A percentile compares a stretch with the other conserved stretches of the same genome.
Evolutionary conservation across 305 asterid genomes (phyloP).

Genomic region (Caryopteris hybrid): DNA sequence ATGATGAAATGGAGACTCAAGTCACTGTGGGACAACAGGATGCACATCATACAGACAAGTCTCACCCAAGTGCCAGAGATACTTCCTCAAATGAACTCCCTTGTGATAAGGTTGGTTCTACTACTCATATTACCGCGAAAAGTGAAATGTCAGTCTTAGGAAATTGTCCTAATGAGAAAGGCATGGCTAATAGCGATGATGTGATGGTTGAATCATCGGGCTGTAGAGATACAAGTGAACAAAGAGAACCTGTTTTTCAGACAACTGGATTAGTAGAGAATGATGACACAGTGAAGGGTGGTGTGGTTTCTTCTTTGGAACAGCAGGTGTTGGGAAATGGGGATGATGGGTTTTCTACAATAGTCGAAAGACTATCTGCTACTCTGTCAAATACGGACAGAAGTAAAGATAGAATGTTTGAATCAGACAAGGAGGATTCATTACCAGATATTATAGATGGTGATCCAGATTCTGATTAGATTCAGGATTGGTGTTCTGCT

Average conservation of each 20-base stretch:
- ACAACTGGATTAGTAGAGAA: slow-evolving; percentile 11
- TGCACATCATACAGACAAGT: slow-evolving; percentile 8
- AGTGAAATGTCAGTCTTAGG: slow-evolving; percentile 12
- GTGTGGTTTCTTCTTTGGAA: slow-evolving; percentile 9
- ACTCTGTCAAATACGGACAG: background rate
- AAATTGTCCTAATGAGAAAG: slow-evolving; percentile 18
- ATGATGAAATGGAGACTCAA: slow-evolving; percentile 37
- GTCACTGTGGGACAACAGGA: slow-evolving; percentile 22
- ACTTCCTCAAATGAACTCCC: slow-evolving; percentile 15
- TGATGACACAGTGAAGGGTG: background rate
- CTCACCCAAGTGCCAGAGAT: slow-evolving; percentile 10
- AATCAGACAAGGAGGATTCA: slow-evolving; percentile 38
- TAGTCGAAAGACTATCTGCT: slow-evolving; percentile 31
- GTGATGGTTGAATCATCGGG: slow-evolving; percentile 34
- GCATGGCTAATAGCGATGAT: slow-evolving; percentile 25
- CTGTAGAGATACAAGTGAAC: slow-evolving; percentile 4
- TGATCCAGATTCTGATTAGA: slow-evolving; percentile 77
- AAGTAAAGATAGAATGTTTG: slow-evolving; percentile 6
- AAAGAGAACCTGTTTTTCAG: slow-evolving; percentile 7
- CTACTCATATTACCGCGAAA: background rate
- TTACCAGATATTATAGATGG: slow-evolving; percentile 73
- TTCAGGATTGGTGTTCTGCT: background rate
- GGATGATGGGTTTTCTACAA: slow-evolving; percentile 14
- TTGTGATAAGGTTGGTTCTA: slow-evolving; percentile 13
- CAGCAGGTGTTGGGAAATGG: slow-evolving; percentile 11